Conservation (phyloP, 352 stramenopile genomes). For the Elongisporangium anandrum region DNA sequence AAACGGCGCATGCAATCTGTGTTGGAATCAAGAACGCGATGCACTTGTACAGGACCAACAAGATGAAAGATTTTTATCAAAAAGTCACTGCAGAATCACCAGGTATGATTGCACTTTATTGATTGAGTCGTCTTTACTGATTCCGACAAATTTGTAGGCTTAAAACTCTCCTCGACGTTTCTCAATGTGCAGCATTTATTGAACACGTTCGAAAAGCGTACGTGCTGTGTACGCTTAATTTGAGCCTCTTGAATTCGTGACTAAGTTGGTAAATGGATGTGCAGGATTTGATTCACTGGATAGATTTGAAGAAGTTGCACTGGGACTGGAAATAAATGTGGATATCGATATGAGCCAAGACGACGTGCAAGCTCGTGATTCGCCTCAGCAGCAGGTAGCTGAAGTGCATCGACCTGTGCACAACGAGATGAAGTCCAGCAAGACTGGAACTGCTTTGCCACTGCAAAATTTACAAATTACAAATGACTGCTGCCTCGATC, state of each 20-base stretch:
- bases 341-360: neutral
- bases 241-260: neutral
- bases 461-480: neutral
- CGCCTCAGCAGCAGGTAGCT: neutral
- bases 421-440: neutral
- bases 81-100: slow-evolving; percentile 26
- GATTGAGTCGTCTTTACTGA: slow-evolving; percentile 4
- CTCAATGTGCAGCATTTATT: slow-evolving; percentile 30
- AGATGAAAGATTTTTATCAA: slow-evolving; percentile 32
- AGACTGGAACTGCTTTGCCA: neutral
- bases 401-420: neutral
- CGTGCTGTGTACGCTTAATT: slow-evolving; percentile 5
- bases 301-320: slow-evolving; percentile 25
- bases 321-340: slow-evolving; percentile 2
- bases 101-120: slow-evolving; percentile 15
- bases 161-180: slow-evolving; percentile 26
- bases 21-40: slow-evolving; percentile 32
- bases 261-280: neutral
- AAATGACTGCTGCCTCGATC: too few relatives aligned
- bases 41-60: slow-evolving; percentile 32
- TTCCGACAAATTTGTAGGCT: slow-evolving; percentile 11
- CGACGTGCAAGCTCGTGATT: neutral
- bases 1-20: slow-evolving; percentile 25
- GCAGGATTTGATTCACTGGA: slow-evolving; percentile 33
- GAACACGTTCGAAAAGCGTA: slow-evolving; percentile 39